These are phyloP conservation scores for Neophaeococcomyces aloes DNA, from an alignment of 2,329 filamentous ascomycete genomes.

Conservation along the genomic window DNA sequence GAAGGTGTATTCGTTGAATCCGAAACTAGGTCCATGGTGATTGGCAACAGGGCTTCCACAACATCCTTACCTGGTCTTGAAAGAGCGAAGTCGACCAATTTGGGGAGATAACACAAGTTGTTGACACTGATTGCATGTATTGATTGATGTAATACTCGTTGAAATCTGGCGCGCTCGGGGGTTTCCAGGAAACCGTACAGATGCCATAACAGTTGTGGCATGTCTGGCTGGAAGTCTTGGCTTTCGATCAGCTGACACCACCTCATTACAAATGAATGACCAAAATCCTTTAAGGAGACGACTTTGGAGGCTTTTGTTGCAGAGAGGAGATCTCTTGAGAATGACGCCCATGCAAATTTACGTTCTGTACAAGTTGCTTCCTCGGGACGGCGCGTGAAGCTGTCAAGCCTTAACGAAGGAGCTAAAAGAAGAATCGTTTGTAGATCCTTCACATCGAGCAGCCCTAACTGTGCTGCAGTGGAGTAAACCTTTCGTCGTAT, in stretches of 20 bases:
- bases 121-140: background rate
- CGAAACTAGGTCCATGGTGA: too few relatives aligned
- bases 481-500: slow-evolving; percentile 8
- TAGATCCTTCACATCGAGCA: slow-evolving; percentile 11
- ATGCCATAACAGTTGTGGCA: slow-evolving; percentile 1
- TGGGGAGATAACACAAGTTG: too few relatives aligned
- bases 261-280: background rate
- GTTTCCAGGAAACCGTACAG: background rate
- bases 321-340: background rate
- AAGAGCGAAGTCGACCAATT: too few relatives aligned
- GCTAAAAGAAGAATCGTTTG: slow-evolving; percentile 8
- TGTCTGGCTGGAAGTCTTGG: background rate
- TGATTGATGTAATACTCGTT: background rate
- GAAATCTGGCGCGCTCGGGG: background rate
- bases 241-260: background rate
- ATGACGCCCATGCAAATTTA: background rate
- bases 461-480: slow-evolving; percentile 15
- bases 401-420: background rate
- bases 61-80: too few relatives aligned
- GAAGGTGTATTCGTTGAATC: too few relatives aligned
- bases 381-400: too few relatives aligned
- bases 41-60: too few relatives aligned
- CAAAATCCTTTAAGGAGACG: slow-evolving; percentile 1
- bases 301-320: background rate
- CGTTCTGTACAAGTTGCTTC: background rate